A percentile compares a stretch with the other conserved stretches of the same genome.
Evolutionary conservation across 306 rosid genomes (phyloP).

Genomic region (Inga leiocalycina): DNA sequence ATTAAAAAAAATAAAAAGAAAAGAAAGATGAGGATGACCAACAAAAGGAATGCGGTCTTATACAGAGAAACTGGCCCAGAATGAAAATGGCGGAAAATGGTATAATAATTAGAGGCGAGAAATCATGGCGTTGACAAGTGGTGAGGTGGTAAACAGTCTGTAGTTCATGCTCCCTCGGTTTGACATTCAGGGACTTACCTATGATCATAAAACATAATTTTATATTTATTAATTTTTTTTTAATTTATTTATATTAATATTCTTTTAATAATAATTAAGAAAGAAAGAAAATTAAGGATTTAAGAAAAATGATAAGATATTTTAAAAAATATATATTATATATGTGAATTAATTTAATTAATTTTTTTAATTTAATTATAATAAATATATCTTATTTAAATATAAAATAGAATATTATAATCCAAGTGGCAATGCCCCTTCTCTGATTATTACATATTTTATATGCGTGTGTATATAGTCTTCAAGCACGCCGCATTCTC

Average conservation of each 20-base stretch:
- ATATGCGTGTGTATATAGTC: background rate
- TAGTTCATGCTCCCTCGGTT: background rate
- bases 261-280: no score
- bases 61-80: background rate
- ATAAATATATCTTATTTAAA: no score
- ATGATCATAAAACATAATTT: no score
- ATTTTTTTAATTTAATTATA: no score
- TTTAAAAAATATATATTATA: no score
- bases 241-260: no score
- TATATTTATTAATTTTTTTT: no score
- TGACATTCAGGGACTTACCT: no score
- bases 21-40: background rate
- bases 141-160: background rate
- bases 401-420: no score
- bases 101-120: background rate
- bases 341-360: no score
- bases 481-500: background rate
- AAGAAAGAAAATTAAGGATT: accelerated
- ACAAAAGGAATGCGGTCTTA: background rate
- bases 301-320: accelerated
- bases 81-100: background rate
- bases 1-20: background rate
- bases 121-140: constrained; percentile 35
- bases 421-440: background rate
- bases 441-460: background rate